Evolutionary conservation across 805 yeast genomes (phyloP).

Genomic region (Metschnikowia vanudenii): DNA sequence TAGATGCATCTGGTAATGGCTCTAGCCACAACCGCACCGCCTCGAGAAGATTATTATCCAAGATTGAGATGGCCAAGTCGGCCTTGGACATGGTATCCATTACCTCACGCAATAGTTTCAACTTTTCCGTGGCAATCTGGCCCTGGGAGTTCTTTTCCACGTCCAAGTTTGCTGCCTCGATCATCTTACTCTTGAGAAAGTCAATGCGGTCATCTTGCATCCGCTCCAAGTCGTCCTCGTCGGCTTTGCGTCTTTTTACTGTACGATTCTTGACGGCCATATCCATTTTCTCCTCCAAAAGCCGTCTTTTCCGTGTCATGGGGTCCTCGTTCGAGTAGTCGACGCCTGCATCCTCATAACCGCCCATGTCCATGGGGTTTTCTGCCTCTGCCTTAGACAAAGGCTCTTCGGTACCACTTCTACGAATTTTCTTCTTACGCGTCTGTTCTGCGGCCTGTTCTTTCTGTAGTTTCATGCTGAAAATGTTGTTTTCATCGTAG

Average conservation of each 20-base stretch:
- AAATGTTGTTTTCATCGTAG: constrained; percentile 18
- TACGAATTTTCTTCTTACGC: constrained; percentile 21
- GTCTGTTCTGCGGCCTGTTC: constrained; percentile 15
- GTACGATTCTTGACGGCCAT: constrained; percentile 67
- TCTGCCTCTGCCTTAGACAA: constrained; percentile 9
- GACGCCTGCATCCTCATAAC: constrained; percentile 9
- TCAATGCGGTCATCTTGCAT: constrained; percentile 91
- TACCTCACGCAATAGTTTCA: constrained; percentile 78
- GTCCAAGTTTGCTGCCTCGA: constrained; percentile 77
- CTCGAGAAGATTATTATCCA: constrained; percentile 90
- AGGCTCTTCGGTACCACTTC: constrained; percentile 12
- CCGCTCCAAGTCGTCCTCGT: constrained; percentile 91
- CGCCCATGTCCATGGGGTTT: constrained; percentile 10
- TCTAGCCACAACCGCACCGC: constrained; percentile 96
- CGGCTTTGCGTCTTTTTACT: constrained; percentile 62
- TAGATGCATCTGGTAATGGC: constrained; percentile 95
- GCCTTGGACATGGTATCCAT: constrained; percentile 73
- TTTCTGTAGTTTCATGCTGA: constrained; percentile 18
- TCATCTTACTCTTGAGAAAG: constrained; percentile 82
- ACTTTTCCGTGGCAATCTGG: constrained; percentile 70
- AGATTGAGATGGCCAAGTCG: constrained; percentile 83
- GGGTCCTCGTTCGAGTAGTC: constrained; percentile 36
- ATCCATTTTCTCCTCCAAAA: constrained; percentile 78
- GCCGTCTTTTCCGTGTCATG: constrained; percentile 55
- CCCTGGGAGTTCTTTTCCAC: constrained; percentile 59